Percentiles rank a stretch among this genome's conserved stretches.
Evolutionary conservation across 163 green algal species (phyloP).

Genomic region (Dunaliella salina): DNA sequence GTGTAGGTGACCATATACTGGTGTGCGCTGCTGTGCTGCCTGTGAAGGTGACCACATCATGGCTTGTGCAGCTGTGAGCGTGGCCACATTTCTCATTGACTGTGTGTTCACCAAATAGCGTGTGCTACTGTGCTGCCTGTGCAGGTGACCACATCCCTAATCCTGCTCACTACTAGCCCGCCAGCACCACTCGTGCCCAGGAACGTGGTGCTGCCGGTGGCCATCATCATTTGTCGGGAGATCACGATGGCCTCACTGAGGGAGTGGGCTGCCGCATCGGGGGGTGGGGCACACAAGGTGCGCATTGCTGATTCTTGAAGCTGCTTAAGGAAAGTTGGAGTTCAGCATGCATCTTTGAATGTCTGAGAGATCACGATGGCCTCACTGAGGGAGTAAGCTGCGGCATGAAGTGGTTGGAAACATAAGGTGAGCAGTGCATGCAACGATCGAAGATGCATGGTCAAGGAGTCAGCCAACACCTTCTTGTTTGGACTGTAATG

Average conservation of each 20-base stretch:
- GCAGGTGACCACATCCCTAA: slow-evolving; percentile 69
- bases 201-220: slow-evolving; percentile 44
- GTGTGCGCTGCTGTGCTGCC: no score
- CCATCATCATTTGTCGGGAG: slow-evolving; percentile 80
- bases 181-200: slow-evolving; percentile 30
- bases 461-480: no score
- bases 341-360: no score
- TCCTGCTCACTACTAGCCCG: slow-evolving; percentile 69
- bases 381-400: slow-evolving; percentile 83
- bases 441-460: no score
- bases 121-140: background rate
- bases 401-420: slow-evolving; percentile 60
- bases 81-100: no score
- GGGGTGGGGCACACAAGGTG: slow-evolving; percentile 63
- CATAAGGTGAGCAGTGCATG: slow-evolving; percentile 54
- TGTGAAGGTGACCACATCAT: no score
- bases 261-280: slow-evolving; percentile 82
- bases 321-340: no score
- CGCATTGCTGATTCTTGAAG: no score
- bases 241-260: slow-evolving; percentile 86
- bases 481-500: no score
- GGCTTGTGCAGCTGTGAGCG: no score
- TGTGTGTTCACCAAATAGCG: no score
- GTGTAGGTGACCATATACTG: no score
- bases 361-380: background rate